Base-by-base conservation (phyloP, 371 early-diverging fungal genomes). In the Cladochytrium tenue region DNA sequence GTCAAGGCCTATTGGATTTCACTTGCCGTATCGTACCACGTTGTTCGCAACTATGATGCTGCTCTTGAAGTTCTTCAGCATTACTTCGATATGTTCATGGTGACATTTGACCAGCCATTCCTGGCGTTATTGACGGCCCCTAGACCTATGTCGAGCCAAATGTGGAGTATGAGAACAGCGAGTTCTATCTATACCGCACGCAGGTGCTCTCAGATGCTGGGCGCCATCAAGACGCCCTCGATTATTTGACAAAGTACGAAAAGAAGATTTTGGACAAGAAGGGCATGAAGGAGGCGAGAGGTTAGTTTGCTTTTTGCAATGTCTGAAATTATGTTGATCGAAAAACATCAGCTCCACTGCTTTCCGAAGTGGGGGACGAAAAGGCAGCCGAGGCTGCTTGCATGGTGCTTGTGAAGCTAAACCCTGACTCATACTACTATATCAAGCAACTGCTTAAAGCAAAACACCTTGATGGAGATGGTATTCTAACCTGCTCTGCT, bases 1-100 rank as follows among this genome's bases (percentile, higher is more conserved):
- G 85, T 87, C 64, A 86, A 89, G 52, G 77, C 84, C 26, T 89
- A 87, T 69, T 95, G 95, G 95, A 79, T 95, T 31, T 91, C 92
- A 2, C 81, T 95, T 58, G 94, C 95, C 2, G 79, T 93, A 43
- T 88, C 93, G 2, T 92, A 94, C 72, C 93, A 94, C 59, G 71
- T 96, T 67, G 79, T 88, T 26, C 87, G 87, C 53, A 88, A 90
- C 36, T 88, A 86, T 55, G 92, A 92, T 30, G 79, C 80, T 27
- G 93, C 93, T 3, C 68, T 91, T 66, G 85, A 88, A 56, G 87
- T 92, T 2, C 74, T 93, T 59, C 75, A 78, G 13, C 75, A 85
- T 2, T 91, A 88, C 68, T 89, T 90, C 70, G 90, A 88, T 27
- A 85, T 88, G 26, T 70, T 89, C 68, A 88, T 87, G 81, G 90